These are phyloP conservation scores for Pascua guehoae DNA, from an alignment of 1,284 basidiomycete genomes.

Conservation along the genomic window DNA sequence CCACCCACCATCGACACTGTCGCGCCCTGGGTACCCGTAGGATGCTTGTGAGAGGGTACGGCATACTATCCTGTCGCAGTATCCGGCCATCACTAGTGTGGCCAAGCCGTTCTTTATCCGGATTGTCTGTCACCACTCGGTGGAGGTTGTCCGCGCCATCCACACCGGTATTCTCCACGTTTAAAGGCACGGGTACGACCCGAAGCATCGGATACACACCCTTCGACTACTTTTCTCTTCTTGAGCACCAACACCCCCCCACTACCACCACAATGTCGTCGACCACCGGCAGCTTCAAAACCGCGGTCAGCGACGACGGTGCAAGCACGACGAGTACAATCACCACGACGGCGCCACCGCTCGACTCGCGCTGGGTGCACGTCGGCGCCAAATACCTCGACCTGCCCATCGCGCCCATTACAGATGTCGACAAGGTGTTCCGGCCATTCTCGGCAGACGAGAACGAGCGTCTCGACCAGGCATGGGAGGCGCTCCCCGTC, in stretches of 20 bases:
- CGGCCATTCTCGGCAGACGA: constrained; percentile 58
- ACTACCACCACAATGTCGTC: constrained; percentile 1
- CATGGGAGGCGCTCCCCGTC: constrained; percentile 53
- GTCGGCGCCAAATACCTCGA: constrained; percentile 47
- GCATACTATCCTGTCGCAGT: no score
- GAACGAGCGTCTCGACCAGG: constrained; percentile 39
- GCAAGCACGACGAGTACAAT: neutral
- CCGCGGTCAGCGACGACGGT: neutral
- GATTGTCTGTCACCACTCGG: no score
- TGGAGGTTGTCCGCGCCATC: no score
- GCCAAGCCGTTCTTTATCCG: no score
- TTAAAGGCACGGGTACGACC: no score
- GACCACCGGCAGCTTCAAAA: no score
- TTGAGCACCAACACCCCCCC: neutral
- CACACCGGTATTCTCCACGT: neutral
- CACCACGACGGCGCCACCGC: constrained; percentile 12
- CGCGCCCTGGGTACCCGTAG: no score
- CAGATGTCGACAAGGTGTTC: constrained; percentile 36
- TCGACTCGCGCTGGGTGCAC: constrained; percentile 48
- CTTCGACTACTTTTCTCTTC: neutral
- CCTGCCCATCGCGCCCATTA: constrained; percentile 44
- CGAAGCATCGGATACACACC: neutral
- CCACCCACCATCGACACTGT: no score
- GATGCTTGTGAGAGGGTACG: no score
- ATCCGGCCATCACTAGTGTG: no score